Evolutionary conservation across 768 basidiomycete species (phyloP).

Genomic region (Austroboletus eburneus): DNA sequence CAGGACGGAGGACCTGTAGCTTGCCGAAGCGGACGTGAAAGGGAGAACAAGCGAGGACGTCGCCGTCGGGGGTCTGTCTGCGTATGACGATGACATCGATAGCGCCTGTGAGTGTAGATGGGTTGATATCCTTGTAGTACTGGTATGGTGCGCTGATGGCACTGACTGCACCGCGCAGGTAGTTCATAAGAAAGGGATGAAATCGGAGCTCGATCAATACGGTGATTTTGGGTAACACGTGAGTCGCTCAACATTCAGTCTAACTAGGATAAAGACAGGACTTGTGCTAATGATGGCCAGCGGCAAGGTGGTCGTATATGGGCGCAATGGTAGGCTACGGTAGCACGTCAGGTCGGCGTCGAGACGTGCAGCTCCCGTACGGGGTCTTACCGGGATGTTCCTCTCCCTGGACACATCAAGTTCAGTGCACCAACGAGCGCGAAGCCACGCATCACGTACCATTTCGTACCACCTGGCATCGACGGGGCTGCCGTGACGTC

Average conservation of each 20-base stretch:
- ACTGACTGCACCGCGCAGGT: slow-evolving; percentile 79
- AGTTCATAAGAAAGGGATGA: slow-evolving; percentile 57
- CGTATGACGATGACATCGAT: slow-evolving; percentile 98
- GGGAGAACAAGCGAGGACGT: slow-evolving; percentile 79
- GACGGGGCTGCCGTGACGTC: slow-evolving; percentile 51
- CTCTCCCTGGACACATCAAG: slow-evolving; percentile 57
- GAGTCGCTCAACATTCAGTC: too few species aligned
- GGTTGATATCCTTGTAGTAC: slow-evolving; percentile 93
- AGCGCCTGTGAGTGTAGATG: slow-evolving; percentile 94
- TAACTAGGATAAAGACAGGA: too few species aligned
- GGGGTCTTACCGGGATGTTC: slow-evolving; percentile 64
- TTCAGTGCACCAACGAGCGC: not conserved
- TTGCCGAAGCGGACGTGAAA: slow-evolving; percentile 99
- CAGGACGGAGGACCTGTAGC: slow-evolving; percentile 89
- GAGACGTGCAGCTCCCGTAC: not conserved
- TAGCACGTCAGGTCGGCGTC: not conserved
- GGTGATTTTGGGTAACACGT: slow-evolving; percentile 20
- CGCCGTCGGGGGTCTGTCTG: slow-evolving; percentile 59
- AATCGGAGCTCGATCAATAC: slow-evolving; percentile 2
- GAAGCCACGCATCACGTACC: slow-evolving; percentile 48
- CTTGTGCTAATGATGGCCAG: slow-evolving; percentile 27
- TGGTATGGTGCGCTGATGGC: slow-evolving; percentile 85
- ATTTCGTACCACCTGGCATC: slow-evolving; percentile 93
- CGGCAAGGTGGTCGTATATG: slow-evolving; percentile 56
- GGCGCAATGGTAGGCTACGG: slow-evolving; percentile 58